phyloP scores from a whole-genome alignment of 805 yeast species.

The Wickerhamomyces bovis region DNA sequence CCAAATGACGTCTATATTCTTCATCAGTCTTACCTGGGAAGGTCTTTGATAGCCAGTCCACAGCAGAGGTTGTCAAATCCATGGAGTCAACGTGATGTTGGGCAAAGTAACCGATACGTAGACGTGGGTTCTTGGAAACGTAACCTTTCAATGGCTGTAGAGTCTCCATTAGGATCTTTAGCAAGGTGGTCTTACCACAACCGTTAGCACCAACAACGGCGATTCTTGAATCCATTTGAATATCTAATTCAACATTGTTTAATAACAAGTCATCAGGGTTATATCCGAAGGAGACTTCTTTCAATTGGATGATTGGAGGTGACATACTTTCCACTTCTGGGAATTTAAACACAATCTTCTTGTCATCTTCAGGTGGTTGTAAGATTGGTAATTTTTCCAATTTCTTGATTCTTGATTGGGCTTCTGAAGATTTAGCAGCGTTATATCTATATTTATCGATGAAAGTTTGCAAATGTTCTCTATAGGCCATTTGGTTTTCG shows the following conservation, averaged over 20 bases:
- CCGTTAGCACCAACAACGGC: conserved; percentile 99
- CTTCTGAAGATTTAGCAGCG: conserved; percentile 96
- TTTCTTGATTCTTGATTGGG: conserved; percentile 96
- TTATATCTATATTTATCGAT: conserved; percentile 96
- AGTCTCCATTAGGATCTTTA: conserved; percentile 79
- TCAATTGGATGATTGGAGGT: conserved; percentile 89
- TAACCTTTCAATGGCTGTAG: conserved; percentile 71
- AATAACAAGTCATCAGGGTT: conserved; percentile 56
- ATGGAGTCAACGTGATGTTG: conserved; percentile 98
- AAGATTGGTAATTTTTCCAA: conserved; percentile 88
- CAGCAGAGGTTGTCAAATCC: conserved; percentile 83
- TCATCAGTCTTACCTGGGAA: conserved; percentile 94
- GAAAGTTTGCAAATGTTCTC: conserved; percentile 89
- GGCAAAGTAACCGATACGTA: conserved; percentile 94
- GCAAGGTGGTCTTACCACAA: conserved; percentile 95
- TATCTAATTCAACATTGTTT: conserved; percentile 77
- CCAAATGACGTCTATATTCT: conserved; percentile 93
- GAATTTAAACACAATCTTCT: conserved; percentile 76
- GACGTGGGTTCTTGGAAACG: conserved; percentile 73
- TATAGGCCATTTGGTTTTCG: conserved; percentile 93
- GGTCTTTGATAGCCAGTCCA: conserved; percentile 85
- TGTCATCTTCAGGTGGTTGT: conserved; percentile 93
- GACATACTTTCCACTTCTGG: conserved; percentile 93
- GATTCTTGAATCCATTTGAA: conserved; percentile 90
- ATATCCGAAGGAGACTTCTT: conserved; percentile 84